Evolutionary conservation across 2,329 filamentous ascomycete species (phyloP).

Genomic region (Epichloe aotearoae): DNA sequence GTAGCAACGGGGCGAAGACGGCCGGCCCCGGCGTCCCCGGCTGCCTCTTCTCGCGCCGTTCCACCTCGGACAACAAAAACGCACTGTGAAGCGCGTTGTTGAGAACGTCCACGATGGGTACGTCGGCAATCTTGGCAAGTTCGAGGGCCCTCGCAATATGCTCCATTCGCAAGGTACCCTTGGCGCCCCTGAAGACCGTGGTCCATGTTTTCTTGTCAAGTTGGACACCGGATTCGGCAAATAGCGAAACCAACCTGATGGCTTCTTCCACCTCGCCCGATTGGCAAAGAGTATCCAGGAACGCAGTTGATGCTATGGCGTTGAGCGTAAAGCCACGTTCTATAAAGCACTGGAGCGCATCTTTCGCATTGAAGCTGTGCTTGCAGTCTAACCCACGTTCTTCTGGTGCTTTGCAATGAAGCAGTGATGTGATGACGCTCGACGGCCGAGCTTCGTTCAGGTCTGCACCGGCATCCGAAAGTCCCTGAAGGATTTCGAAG

Average conservation of each 20-base stretch:
- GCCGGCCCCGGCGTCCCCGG: constrained; percentile 21
- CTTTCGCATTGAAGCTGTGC: constrained; percentile 17
- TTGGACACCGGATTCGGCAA: constrained; percentile 32
- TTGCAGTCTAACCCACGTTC: constrained; percentile 8
- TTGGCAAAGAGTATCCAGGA: constrained; percentile 59
- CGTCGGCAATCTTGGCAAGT: constrained; percentile 35
- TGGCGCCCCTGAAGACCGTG: constrained; percentile 59
- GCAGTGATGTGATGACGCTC: constrained; percentile 45
- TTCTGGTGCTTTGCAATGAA: constrained; percentile 23
- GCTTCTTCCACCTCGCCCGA: constrained; percentile 25
- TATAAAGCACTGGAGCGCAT: constrained; percentile 31
- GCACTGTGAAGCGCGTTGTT: constrained; percentile 35
- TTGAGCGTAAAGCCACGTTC: constrained; percentile 51
- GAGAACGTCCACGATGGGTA: constrained; percentile 21
- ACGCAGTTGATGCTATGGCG: constrained; percentile 47
- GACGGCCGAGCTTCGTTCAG: constrained; percentile 33
- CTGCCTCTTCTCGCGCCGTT: constrained; percentile 19
- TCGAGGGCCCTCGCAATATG: constrained; percentile 31
- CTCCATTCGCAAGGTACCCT: constrained; percentile 37
- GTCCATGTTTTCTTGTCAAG: constrained; percentile 56
- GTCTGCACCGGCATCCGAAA: constrained; percentile 26
- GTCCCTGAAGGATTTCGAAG: constrained; percentile 25
- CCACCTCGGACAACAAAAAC: constrained; percentile 29
- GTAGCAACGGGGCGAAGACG: constrained; percentile 34
- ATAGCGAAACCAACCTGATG: constrained; percentile 19